phyloP scores from a whole-genome alignment of 805 yeast species.

The Starmerella ratchasimensis region DNA sequence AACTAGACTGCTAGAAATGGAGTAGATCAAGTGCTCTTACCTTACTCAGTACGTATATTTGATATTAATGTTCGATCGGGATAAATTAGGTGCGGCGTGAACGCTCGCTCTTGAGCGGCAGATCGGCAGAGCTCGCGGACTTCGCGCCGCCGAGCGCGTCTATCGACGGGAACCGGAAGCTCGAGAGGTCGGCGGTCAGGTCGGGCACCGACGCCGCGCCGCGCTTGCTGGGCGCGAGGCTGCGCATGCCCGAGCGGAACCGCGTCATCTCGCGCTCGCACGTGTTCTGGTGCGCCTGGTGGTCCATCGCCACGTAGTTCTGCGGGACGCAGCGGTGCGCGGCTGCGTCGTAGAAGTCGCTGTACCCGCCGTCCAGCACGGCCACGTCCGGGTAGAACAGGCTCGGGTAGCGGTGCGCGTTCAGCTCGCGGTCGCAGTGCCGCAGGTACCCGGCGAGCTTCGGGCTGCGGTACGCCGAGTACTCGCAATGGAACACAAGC shows the following conservation, averaged over 20 bases:
- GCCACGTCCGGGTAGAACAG: conserved; percentile 80
- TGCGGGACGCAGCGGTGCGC: conserved; percentile 55
- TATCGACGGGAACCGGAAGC: neutral
- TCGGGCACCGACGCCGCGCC: conserved; percentile 9
- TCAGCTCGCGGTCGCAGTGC: conserved; percentile 63
- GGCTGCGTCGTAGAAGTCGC: conserved; percentile 50
- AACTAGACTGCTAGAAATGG: no score
- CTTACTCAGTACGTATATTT: no score
- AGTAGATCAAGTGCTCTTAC: no score
- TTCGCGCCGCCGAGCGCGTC: conserved; percentile 8
- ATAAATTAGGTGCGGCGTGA: neutral
- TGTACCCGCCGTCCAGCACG: conserved; percentile 84
- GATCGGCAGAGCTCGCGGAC: conserved; percentile 9
- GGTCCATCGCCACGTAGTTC: conserved; percentile 78
- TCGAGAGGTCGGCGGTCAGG: conserved; percentile 2
- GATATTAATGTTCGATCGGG: no score
- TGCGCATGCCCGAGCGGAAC: conserved; percentile 36
- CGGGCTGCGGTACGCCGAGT: conserved; percentile 88
- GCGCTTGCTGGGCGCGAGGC: conserved; percentile 9
- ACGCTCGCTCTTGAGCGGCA: neutral
- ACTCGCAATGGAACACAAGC: conserved; percentile 86
- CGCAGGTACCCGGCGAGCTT: conserved; percentile 77
- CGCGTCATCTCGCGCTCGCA: conserved; percentile 42
- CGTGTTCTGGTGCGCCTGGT: conserved; percentile 31
- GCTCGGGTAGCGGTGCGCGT: conserved; percentile 63